Evolutionary conservation across 2,329 filamentous ascomycete species (phyloP).

Genomic region (Ceratocystis diversiconidia): DNA sequence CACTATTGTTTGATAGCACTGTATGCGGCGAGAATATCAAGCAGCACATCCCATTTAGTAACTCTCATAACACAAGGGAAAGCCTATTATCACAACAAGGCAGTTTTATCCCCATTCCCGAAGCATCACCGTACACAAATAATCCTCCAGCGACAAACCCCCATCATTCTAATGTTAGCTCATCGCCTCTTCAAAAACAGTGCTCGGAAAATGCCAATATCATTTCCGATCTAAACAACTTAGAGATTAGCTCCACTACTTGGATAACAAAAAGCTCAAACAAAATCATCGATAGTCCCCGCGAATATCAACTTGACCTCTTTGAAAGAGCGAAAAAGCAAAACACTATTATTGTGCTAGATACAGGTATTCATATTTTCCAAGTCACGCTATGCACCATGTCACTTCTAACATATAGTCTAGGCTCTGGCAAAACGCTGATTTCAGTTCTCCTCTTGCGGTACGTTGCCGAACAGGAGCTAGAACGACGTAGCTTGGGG

Average conservation of each 20-base stretch:
- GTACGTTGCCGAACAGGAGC: constrained; percentile 61
- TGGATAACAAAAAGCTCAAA: constrained; percentile 23
- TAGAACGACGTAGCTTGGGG: constrained; percentile 51
- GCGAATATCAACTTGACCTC: constrained; percentile 84
- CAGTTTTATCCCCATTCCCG: too few species aligned
- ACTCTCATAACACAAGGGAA: too few species aligned
- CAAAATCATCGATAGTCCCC: constrained; percentile 57
- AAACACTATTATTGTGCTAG: constrained; percentile 85
- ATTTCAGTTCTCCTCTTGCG: constrained; percentile 78
- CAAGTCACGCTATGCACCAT: not conserved
- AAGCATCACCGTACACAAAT: too few species aligned
- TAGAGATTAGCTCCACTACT: not conserved
- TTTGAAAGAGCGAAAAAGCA: constrained; percentile 73
- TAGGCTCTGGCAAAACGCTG: constrained; percentile 86
- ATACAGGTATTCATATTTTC: constrained; percentile 45
- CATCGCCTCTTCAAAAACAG: not conserved
- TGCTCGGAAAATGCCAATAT: not conserved
- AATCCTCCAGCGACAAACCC: too few species aligned
- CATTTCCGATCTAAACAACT: not conserved
- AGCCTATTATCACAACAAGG: too few species aligned
- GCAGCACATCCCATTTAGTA: too few species aligned
- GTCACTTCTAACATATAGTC: constrained; percentile 15
- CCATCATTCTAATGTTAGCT: too few species aligned
- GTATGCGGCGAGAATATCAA: too few species aligned
- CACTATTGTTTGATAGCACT: too few species aligned